Conservation (phyloP, 805 yeast genomes). For the Naumovozyma baii region DNA sequence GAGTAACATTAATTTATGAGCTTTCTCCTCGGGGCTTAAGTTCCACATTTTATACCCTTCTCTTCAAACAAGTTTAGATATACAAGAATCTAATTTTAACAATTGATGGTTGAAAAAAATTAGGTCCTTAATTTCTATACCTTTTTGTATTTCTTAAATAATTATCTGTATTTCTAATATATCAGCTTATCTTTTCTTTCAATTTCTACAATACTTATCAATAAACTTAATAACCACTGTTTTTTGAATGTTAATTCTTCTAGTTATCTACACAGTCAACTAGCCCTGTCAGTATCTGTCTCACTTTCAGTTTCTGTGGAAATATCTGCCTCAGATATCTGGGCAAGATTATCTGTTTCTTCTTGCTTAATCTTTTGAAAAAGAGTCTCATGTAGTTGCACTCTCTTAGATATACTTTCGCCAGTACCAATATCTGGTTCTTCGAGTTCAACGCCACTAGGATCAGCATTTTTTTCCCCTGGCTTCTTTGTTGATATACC, state of each 20-base stretch:
- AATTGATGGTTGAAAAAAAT: no score
- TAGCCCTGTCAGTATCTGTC: slow-evolving; percentile 6
- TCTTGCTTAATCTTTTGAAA: not conserved
- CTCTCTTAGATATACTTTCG: not conserved
- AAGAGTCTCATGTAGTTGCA: not conserved
- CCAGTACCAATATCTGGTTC: slow-evolving; percentile 1
- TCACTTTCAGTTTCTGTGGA: slow-evolving; percentile 8
- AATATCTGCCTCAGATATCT: no score
- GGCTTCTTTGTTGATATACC: slow-evolving; percentile 12
- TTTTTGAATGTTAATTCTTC: no score
- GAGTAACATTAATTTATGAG: no score
- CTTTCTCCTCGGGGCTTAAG: no score
- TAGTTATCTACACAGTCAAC: no score
- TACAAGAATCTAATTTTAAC: no score
- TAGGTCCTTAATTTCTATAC: not conserved
- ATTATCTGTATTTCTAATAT: not conserved
- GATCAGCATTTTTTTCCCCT: not conserved
- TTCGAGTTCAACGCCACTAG: slow-evolving; percentile 3
- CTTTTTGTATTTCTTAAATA: not conserved
- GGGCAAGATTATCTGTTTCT: not conserved
- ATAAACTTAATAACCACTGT: no score
- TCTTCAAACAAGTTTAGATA: no score
- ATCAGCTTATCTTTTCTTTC: not conserved
- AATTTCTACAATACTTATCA: not conserved
- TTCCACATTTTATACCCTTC: no score